Evolutionary conservation across 345 rosid genomes (phyloP).

Genomic region (Mercurialis annua): DNA sequence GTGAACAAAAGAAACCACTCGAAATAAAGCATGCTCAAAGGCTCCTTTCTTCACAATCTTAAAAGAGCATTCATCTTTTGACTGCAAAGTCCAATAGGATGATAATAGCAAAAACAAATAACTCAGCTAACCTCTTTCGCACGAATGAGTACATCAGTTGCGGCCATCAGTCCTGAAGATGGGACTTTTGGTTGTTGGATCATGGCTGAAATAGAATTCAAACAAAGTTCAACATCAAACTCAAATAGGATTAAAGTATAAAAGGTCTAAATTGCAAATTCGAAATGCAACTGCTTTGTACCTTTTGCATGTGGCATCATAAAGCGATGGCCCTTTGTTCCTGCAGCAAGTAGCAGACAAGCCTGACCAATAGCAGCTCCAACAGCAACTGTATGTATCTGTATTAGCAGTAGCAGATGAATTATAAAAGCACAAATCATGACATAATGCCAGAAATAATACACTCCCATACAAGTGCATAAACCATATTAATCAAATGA

Average conservation of each 20-base stretch:
- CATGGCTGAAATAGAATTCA: constrained; percentile 53
- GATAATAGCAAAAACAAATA: not conserved
- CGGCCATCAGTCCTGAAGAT: constrained; percentile 80
- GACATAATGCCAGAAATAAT: not conserved
- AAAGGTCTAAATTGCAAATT: constrained; percentile 2
- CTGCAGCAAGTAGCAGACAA: constrained; percentile 79
- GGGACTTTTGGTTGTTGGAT: constrained; percentile 86
- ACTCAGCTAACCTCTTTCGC: constrained; percentile 68
- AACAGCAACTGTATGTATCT: constrained; percentile 75
- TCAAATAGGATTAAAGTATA: not conserved
- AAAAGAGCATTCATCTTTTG: not conserved
- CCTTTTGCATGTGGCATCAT: constrained; percentile 94
- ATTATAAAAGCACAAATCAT: not conserved
- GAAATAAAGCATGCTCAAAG: not conserved
- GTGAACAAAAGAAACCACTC: not conserved
- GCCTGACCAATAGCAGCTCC: constrained; percentile 85
- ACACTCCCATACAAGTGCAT: not conserved
- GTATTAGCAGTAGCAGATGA: constrained; percentile 20
- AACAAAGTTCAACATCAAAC: constrained; percentile 12
- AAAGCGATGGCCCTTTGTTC: constrained; percentile 74
- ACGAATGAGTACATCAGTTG: constrained; percentile 76
- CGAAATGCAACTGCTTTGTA: constrained; percentile 21
- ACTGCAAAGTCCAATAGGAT: not conserved
- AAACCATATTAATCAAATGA: not conserved
- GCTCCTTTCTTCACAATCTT: not conserved